Percentiles rank a stretch among this genome's conserved stretches.
Conservation (phyloP, 1,284 basidiomycete species). For the Ustilago loliicola region DNA sequence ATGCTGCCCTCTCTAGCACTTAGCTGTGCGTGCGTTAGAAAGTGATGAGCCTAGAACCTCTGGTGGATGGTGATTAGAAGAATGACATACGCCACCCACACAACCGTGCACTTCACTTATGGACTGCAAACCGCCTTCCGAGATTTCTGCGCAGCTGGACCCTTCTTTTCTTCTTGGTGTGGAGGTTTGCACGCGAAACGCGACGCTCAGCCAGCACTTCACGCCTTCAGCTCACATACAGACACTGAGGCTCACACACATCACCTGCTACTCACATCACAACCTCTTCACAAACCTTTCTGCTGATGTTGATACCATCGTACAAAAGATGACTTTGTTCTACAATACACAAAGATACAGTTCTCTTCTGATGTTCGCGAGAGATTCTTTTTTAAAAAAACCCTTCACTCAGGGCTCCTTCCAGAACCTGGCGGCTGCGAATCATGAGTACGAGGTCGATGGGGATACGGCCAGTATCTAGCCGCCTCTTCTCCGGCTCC, state of each 20-base stretch:
- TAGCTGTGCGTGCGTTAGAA: not conserved
- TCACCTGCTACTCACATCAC: not conserved
- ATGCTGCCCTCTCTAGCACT: not conserved
- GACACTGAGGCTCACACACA: not conserved
- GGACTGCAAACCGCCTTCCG: not conserved
- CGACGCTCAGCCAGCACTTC: not conserved
- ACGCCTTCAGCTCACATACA: not conserved
- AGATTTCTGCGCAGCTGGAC: conserved; percentile 17
- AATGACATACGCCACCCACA: conserved; percentile 3
- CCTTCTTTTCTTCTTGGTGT: conserved; percentile 16
- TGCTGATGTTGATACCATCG: conserved; percentile 2
- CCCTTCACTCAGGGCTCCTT: conserved; percentile 18
- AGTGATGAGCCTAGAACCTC: not conserved
- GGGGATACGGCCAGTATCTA: conserved; percentile 44
- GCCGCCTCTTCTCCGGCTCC: conserved; percentile 21
- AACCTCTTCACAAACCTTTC: not conserved
- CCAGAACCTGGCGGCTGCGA: conserved; percentile 10
- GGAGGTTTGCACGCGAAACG: conserved; percentile 13
- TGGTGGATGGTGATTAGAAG: not conserved
- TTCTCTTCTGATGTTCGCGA: not conserved
- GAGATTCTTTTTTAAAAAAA: not conserved
- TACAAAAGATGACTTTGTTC: not conserved
- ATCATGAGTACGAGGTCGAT: conserved; percentile 32
- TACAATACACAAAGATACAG: conserved; percentile 9
- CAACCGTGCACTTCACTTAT: not conserved